Percentiles rank a stretch among this genome's conserved stretches.
Conservation (phyloP, 1,139 yeast genomes). For the Taiozyma onychis region DNA sequence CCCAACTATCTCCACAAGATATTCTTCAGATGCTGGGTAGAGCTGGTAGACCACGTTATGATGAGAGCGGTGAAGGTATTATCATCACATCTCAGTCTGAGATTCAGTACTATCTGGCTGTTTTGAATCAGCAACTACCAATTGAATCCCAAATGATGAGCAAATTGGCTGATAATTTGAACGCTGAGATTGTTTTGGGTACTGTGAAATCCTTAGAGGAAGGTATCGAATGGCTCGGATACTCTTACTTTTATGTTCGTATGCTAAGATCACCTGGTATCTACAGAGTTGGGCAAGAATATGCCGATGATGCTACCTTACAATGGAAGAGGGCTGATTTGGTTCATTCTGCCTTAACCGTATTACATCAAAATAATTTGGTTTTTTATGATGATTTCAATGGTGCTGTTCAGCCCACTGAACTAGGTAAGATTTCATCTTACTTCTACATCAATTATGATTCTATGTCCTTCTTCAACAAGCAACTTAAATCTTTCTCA, state of each 20-base stretch:
- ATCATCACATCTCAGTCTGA: slow-evolving; percentile 86
- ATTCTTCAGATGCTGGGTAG: slow-evolving; percentile 93
- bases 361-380: slow-evolving; percentile 50
- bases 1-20: slow-evolving; percentile 88
- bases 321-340: slow-evolving; percentile 57
- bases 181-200: slow-evolving; percentile 85
- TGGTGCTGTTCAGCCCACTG: slow-evolving; percentile 56
- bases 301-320: slow-evolving; percentile 45
- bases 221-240: slow-evolving; percentile 74
- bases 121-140: slow-evolving; percentile 84
- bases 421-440: slow-evolving; percentile 80
- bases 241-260: slow-evolving; percentile 74
- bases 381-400: slow-evolving; percentile 49
- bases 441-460: slow-evolving; percentile 75
- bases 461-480: slow-evolving; percentile 62
- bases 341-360: slow-evolving; percentile 66
- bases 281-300: slow-evolving; percentile 71
- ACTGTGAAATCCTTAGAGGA: slow-evolving; percentile 55
- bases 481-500: slow-evolving; percentile 56
- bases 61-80: slow-evolving; percentile 88
- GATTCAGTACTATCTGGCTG: slow-evolving; percentile 81
- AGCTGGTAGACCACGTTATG: slow-evolving; percentile 96
- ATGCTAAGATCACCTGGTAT: slow-evolving; percentile 70
- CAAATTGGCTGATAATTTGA: slow-evolving; percentile 64
- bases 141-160: slow-evolving; percentile 84